These are phyloP conservation scores for Pseudocercospora fuligena DNA, from an alignment of 2,329 filamentous ascomycete species.

Conservation along the genomic window DNA sequence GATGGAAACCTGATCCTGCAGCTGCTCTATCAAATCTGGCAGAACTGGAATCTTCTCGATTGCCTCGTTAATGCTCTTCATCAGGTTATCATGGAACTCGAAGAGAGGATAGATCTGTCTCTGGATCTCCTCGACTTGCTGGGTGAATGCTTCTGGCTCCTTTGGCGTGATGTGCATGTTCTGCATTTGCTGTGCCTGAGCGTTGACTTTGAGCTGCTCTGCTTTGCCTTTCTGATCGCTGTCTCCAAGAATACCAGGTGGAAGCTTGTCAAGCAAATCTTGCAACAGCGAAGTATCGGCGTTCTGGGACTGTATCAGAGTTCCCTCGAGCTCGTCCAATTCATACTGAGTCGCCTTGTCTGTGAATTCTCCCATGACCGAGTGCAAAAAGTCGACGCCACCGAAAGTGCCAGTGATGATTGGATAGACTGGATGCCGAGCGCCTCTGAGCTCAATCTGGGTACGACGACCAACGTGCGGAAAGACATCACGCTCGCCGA, in stretches of 20 bases:
- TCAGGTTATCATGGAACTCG: constrained; percentile 86
- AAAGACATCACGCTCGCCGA: constrained; percentile 81
- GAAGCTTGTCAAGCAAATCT: constrained; percentile 80
- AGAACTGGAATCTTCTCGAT: constrained; percentile 86
- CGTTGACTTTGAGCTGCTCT: constrained; percentile 78
- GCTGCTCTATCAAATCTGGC: constrained; percentile 81
- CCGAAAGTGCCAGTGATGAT: constrained; percentile 91
- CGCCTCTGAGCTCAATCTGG: constrained; percentile 71
- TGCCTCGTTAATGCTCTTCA: constrained; percentile 76
- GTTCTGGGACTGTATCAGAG: constrained; percentile 67
- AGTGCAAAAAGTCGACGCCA: constrained; percentile 80
- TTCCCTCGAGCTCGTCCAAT: constrained; percentile 84
- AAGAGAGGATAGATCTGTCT: constrained; percentile 86
- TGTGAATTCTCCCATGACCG: constrained; percentile 76
- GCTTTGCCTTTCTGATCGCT: constrained; percentile 76
- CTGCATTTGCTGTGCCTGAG: constrained; percentile 74
- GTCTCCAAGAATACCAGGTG: constrained; percentile 76
- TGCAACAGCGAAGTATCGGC: constrained; percentile 75
- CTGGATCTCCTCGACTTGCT: constrained; percentile 74
- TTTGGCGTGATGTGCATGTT: constrained; percentile 75
- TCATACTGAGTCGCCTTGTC: constrained; percentile 93
- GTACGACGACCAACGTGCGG: constrained; percentile 82
- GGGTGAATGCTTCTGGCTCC: constrained; percentile 81
- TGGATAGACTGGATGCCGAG: constrained; percentile 71
- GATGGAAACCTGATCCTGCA: constrained; percentile 84